A percentile compares a stretch with the other conserved stretches of the same genome.
Evolutionary conservation across 129 eudicot genomes (phyloP).

Genomic region (Flaveria ramosissima): DNA sequence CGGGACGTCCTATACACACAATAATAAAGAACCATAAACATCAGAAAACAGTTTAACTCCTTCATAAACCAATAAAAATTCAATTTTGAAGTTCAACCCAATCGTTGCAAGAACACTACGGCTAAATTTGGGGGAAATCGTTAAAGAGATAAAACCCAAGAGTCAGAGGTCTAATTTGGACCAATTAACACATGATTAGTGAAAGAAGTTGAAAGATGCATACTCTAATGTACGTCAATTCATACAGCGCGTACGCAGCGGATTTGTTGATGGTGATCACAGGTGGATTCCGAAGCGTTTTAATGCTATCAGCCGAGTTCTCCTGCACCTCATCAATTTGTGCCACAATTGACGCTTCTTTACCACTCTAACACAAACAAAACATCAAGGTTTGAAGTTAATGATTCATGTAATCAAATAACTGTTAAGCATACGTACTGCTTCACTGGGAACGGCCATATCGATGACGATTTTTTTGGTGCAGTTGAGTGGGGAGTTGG

Average conservation of each 20-base stretch:
- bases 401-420: not conserved
- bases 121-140: too few species aligned
- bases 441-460: slow-evolving; percentile 79
- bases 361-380: slow-evolving; percentile 57
- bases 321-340: slow-evolving; percentile 60
- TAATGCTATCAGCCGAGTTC: slow-evolving; percentile 58
- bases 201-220: slow-evolving; percentile 28
- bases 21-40: not conserved
- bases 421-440: slow-evolving; percentile 37
- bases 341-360: slow-evolving; percentile 87
- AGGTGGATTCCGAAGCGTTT: slow-evolving; percentile 73
- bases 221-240: slow-evolving; percentile 81
- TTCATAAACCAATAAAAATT: not conserved
- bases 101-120: not conserved
- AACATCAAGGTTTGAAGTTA: not conserved
- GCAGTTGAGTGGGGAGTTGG: slow-evolving; percentile 56
- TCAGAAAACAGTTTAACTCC: not conserved
- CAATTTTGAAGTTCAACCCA: not conserved
- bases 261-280: slow-evolving; percentile 76
- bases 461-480: slow-evolving; percentile 61
- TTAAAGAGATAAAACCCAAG: not conserved
- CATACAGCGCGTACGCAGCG: slow-evolving; percentile 67
- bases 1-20: slow-evolving; percentile 56
- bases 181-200: not conserved
- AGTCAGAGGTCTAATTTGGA: not conserved